Conservation (phyloP, 176 grass and related monocot genomes). For the Pharus latifolius region DNA sequence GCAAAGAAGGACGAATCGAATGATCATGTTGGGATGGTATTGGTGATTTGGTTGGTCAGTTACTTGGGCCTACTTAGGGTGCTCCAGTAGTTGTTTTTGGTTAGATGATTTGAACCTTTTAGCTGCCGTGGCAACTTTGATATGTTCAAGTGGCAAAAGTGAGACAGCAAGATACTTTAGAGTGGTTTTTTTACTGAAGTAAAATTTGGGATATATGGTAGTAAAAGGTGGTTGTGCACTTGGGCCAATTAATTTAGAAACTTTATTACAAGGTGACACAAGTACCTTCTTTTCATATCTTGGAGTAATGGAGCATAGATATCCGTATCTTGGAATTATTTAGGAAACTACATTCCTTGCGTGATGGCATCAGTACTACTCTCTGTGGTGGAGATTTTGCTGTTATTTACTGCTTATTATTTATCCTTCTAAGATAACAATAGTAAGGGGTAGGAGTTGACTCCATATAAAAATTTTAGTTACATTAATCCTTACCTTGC, state of each 20-base stretch:
- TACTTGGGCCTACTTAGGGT: not conserved
- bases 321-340: no score
- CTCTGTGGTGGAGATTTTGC: not conserved
- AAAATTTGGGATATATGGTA: not conserved
- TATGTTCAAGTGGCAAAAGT: constrained; percentile 1
- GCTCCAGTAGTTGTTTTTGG: not conserved
- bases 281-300: constrained; percentile 2
- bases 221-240: not conserved
- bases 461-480: not conserved
- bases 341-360: not conserved
- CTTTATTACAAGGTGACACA: constrained; percentile 21
- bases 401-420: not conserved
- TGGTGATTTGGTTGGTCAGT: not conserved
- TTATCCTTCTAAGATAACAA: not conserved
- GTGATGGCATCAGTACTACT: not conserved
- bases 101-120: constrained; percentile 6
- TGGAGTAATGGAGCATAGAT: not conserved
- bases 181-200: constrained; percentile 10
- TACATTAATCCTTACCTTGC: not conserved
- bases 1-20: not conserved
- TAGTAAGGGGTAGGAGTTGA: not conserved
- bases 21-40: not conserved
- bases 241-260: not conserved
- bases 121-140: not conserved
- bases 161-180: not conserved